Base-by-base conservation (phyloP, 257 asterid species). In the Solanum habrochaites region DNA sequence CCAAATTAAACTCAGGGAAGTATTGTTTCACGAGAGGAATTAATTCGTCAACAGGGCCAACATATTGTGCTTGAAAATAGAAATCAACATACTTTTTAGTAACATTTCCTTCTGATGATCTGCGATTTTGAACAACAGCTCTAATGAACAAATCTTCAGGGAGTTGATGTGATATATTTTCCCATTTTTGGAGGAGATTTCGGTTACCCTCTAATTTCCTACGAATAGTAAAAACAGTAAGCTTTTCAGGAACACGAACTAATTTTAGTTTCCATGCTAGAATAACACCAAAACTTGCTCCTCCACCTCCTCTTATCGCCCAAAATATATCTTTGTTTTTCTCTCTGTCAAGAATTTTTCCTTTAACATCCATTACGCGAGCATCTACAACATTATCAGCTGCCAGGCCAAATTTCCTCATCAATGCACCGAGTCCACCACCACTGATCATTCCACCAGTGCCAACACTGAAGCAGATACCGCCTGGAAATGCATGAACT, bases 401-500 rank as follows among this genome's bases (percentile, higher is more conserved):
- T 80, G 66, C 84, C 7, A 80, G 67, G 27, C 84, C 84, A 2
- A 14, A 80, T 29, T 80, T 80, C 37, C 67, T 80, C 27, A 80
- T 80, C 29, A 80, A 49, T 27, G 84, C 11, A 2, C 84, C 84
- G 11, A 80, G 43, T 6, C 84, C 84, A 47, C 66, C 84, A 80
- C 66, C 84, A 47, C 84, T 47, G 11, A 80, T 80, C 6, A 80
- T 8, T 4, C 89, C 89, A 27, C 89, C 89, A 29, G 86, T 60
- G 56, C 89, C 89, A 23, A 87, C 70, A 20, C 80, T 87, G 6
- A 82, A 72, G 89, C 85, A 87, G 4, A 73, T 31, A 0, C 89
- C 89, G 6, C 78, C 89, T 4, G 89, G 67, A 45, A 87, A 87
- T 23, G 43, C 89, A 31, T 29, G 89, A 11, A 72, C 58, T 25